Conservation (phyloP, 805 yeast species). For the Saccharomycopsis selenospora region DNA sequence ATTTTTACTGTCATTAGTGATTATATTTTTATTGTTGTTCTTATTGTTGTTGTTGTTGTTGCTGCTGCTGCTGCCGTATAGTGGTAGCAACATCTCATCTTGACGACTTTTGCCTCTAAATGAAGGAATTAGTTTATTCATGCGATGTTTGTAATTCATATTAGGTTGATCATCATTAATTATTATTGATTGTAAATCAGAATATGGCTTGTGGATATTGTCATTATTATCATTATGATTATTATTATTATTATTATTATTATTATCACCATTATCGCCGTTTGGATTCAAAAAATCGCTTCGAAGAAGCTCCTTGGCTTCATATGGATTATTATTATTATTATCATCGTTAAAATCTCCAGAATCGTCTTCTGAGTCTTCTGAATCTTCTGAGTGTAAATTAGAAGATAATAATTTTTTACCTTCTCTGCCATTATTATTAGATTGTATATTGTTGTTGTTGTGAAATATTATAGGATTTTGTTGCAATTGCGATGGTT, state of each 20-base stretch:
- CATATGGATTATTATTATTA: not conserved
- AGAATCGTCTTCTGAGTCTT: not conserved
- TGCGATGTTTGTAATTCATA: no score
- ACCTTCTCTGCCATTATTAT: no score
- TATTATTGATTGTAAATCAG: not conserved
- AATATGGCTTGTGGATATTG: not conserved
- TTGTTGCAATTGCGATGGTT: not conserved
- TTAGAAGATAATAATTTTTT: not conserved
- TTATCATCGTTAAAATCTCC: no score
- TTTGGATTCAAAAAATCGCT: not conserved
- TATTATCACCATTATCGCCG: not conserved
- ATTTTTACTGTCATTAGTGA: no score
- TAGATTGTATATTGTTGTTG: not conserved
- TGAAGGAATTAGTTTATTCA: no score
- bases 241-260: no score
- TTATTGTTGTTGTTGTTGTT: no score
- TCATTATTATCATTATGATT: no score
- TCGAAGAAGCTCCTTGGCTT: not conserved
- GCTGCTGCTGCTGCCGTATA: no score
- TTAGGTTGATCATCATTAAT: not conserved
- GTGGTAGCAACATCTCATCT: no score
- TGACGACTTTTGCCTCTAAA: no score
- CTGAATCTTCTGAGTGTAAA: not conserved
- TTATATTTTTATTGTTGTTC: no score
- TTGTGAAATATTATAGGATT: not conserved